Evolutionary conservation across 2,329 filamentous ascomycete genomes (phyloP), one percentile per base, ranked within the genome.

Genomic region (Amesomyces nigricolor): DNA sequence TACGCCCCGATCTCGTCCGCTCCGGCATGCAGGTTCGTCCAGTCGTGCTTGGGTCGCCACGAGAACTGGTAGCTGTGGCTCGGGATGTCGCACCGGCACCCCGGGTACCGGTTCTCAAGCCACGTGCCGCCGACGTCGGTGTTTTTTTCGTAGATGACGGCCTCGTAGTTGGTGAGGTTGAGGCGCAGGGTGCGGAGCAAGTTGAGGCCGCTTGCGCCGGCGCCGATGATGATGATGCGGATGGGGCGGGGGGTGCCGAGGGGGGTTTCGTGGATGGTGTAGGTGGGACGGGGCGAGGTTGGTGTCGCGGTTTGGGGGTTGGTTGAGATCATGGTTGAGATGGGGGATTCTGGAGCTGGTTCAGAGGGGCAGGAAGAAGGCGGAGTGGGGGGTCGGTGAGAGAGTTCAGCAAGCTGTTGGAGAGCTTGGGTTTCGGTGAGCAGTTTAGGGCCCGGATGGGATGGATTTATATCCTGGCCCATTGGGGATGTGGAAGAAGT

Each of bases 41-140:
- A 86, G 39, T 75, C 73, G 6, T 75, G 76, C 64, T 85, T 85
- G 2, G 77, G 78, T 53, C 77, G 74, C 76, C 79, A 85, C 2
- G 79, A 79, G 63, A 82, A 84, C 63, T 82, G 81, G 63, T 85
- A 85, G 66, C 79, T 82, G 68, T 84, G 81, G 63, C 74, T 78
- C 9, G 78, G 78, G 30, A 82, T 73, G 64, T 82, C 80, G 63
- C 78, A 82, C 51, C 71, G 71, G 61, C 79, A 81, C 10, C 80
- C 80, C 0, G 80, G 80, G 58, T 84, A 84, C 17, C 74, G 71
- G 62, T 82, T 82, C 63, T 82, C 80, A 58, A 74, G 73, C 80
- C 80, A 84, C 0, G 80, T 83, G 2, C 80, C 80, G 17, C 79
- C 79, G 10, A 81, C 71, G 17, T 76, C 73, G 8, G 68, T 64